These are phyloP conservation scores for Bullera alba DNA, from an alignment of 768 basidiomycete species.

Conservation along the genomic window DNA sequence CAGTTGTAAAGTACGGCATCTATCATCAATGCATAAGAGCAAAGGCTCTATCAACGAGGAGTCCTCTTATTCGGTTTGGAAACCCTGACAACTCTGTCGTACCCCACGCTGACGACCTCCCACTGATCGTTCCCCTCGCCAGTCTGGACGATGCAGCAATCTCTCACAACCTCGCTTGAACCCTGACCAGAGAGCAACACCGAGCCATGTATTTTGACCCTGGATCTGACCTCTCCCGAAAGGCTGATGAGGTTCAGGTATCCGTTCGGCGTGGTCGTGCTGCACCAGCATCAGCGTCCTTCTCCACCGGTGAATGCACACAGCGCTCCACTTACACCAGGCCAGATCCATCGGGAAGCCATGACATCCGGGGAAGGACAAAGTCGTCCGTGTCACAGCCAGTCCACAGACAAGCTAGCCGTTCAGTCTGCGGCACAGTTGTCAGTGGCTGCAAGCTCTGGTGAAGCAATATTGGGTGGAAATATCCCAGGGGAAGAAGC, in stretches of 20 bases:
- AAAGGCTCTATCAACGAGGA: too few relatives aligned
- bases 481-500: too few relatives aligned
- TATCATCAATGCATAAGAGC: neutral
- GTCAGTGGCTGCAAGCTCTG: neutral
- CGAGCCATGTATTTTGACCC: conserved; percentile 36
- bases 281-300: too few relatives aligned
- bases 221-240: conserved; percentile 25
- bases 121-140: conserved; percentile 12
- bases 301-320: too few relatives aligned
- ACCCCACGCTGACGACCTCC: conserved; percentile 41
- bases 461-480: neutral
- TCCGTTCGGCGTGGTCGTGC: conserved; percentile 41
- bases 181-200: conserved; percentile 15
- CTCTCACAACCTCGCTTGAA: conserved; percentile 37
- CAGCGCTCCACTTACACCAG: conserved; percentile 43
- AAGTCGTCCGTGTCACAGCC: conserved; percentile 36
- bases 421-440: conserved; percentile 12
- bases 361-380: conserved; percentile 41
- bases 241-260: conserved; percentile 34
- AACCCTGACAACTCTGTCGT: conserved; percentile 38
- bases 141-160: conserved; percentile 15
- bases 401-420: conserved; percentile 42
- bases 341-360: conserved; percentile 42
- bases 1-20: too few relatives aligned
- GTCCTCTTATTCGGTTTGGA: too few relatives aligned